A percentile compares a stretch with the other conserved stretches of the same genome.
phyloP scores from a whole-genome alignment of 116 monocot species.

The Phalaenopsis hybrid region DNA sequence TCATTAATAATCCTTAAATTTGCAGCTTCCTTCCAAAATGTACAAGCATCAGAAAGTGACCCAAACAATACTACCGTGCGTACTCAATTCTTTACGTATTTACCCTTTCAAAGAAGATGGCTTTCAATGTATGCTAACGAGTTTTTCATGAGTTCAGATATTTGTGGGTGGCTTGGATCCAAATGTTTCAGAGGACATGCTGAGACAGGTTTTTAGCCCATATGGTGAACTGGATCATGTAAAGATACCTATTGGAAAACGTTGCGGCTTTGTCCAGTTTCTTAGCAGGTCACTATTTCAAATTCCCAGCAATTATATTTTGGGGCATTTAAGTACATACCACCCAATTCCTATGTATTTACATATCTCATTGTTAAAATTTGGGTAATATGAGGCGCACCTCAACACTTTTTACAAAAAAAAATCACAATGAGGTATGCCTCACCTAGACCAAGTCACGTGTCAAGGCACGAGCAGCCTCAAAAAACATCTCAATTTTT shows the following conservation, averaged over 20 bases:
- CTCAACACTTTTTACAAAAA: no score
- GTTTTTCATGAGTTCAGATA: slow-evolving; percentile 20
- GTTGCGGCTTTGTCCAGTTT: slow-evolving; percentile 59
- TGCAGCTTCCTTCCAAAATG: slow-evolving; percentile 51
- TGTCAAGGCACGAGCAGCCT: no score
- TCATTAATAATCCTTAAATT: slow-evolving; percentile 14
- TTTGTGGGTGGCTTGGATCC: slow-evolving; percentile 57
- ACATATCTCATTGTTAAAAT: no score
- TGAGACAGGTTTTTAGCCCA: slow-evolving; percentile 38
- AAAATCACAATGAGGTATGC: no score
- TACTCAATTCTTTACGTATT: slow-evolving; percentile 14
- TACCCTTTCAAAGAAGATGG: not conserved
- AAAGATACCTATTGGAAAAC: slow-evolving; percentile 53
- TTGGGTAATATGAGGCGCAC: no score
- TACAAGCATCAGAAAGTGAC: slow-evolving; percentile 63
- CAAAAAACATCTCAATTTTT: no score
- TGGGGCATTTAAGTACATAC: no score
- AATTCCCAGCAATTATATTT: not conserved
- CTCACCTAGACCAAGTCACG: no score
- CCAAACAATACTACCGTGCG: slow-evolving; percentile 89
- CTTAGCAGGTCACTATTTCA: slow-evolving; percentile 28
- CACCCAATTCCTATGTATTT: no score
- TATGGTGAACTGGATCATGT: slow-evolving; percentile 43
- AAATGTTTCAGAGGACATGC: slow-evolving; percentile 36
- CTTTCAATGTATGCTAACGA: not conserved